Conservation (phyloP, 164 flowering plant genomes). For the Akebia trifoliata region DNA sequence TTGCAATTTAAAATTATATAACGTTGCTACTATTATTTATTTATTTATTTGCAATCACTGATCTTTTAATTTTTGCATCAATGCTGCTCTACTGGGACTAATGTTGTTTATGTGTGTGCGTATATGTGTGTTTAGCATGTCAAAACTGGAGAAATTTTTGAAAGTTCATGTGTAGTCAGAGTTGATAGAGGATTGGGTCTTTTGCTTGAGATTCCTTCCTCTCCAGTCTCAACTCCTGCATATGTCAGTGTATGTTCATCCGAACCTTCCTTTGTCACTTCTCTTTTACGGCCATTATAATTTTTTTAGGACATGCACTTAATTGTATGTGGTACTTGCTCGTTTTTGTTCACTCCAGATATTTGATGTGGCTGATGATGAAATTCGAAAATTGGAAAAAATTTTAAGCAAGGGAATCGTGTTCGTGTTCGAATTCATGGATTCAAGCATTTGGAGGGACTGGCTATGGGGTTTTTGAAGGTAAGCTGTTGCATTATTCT, state of each 20-base stretch:
- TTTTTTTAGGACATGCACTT: background rate
- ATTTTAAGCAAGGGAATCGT: conserved; percentile 58
- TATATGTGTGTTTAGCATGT: conserved; percentile 63
- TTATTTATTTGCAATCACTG: background rate
- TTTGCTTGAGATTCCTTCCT: conserved; percentile 77
- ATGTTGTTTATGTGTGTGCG: conserved; percentile 7
- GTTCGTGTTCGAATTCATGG: conserved; percentile 83
- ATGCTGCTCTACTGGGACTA: conserved; percentile 1
- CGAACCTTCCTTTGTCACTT: conserved; percentile 2
- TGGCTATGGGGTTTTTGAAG: conserved; percentile 77
- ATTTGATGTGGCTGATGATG: conserved; percentile 66
- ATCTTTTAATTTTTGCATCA: background rate
- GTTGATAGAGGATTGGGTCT: conserved; percentile 83
- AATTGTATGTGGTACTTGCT: background rate
- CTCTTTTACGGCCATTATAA: background rate
- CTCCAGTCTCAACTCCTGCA: conserved; percentile 63
- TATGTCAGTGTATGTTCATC: conserved; percentile 65
- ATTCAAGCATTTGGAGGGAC: conserved; percentile 76
- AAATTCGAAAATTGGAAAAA: conserved; percentile 58
- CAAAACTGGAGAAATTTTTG: conserved; percentile 73
- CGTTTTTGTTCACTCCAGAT: conserved; percentile 36
- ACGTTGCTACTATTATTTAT: background rate
- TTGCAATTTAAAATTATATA: no score
- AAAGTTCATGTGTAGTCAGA: conserved; percentile 70
- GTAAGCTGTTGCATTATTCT: conserved; percentile 29